Conservation (phyloP, 257 asterid species). For the Lycium ferocissimum region DNA sequence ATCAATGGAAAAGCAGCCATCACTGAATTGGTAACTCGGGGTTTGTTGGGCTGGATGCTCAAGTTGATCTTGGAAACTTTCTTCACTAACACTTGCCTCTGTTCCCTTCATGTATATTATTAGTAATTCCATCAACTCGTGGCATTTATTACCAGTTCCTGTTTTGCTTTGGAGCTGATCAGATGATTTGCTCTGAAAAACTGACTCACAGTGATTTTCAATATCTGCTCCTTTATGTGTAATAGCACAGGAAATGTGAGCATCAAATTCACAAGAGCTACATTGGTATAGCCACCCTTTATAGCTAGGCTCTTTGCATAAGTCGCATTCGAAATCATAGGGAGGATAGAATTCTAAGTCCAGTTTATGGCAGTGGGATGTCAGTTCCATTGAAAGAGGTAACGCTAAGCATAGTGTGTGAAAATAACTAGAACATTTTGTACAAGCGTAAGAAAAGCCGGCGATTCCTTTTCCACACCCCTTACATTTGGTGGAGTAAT, state of each 20-base stretch:
- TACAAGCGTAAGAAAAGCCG: slow-evolving; percentile 55
- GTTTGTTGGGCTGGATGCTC: slow-evolving; percentile 35
- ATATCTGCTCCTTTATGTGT: slow-evolving; percentile 34
- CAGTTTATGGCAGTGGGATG: slow-evolving; percentile 53
- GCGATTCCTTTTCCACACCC: slow-evolving; percentile 48
- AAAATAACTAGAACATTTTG: slow-evolving; percentile 41
- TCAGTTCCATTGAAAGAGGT: slow-evolving; percentile 56
- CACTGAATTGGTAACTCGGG: slow-evolving; percentile 58
- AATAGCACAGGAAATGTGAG: slow-evolving; percentile 57
- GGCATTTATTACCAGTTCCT: slow-evolving; percentile 28
- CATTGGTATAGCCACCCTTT: slow-evolving; percentile 61
- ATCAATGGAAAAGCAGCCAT: slow-evolving; percentile 65
- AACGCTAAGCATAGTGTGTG: slow-evolving; percentile 53
- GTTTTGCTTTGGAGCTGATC: neutral
- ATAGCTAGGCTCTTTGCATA: slow-evolving; percentile 48
- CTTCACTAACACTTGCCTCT: slow-evolving; percentile 24
- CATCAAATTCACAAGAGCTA: slow-evolving; percentile 57
- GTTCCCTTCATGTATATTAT: slow-evolving; percentile 38
- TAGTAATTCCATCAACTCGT: slow-evolving; percentile 52
- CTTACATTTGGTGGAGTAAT: slow-evolving; percentile 32
- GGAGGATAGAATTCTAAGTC: slow-evolving; percentile 53
- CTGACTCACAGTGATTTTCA: slow-evolving; percentile 11
- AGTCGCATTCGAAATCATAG: slow-evolving; percentile 60
- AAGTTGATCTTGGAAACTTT: slow-evolving; percentile 29
- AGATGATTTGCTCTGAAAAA: neutral